A percentile compares a stretch with the other conserved stretches of the same genome.
phyloP scores from a whole-genome alignment of 768 basidiomycete species.

The Plicaturopsis crispa region DNA sequence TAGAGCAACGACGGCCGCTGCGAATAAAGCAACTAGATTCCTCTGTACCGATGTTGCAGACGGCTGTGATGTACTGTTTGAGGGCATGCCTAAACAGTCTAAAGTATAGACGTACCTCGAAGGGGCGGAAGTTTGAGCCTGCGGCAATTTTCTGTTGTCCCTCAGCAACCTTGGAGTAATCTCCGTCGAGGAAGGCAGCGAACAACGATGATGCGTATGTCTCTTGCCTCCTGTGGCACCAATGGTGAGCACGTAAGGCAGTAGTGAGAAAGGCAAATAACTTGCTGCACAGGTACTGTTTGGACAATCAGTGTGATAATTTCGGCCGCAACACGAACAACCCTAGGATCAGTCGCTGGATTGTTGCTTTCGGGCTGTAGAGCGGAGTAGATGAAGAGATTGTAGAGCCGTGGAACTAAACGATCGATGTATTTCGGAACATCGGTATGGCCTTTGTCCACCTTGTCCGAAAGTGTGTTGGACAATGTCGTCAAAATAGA shows the following conservation, averaged over 20 bases:
- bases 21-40: constrained; percentile 59
- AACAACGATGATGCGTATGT: constrained; percentile 40
- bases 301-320: constrained; percentile 66
- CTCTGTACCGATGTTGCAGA: constrained; percentile 41
- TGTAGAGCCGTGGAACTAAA: constrained; percentile 65
- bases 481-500: constrained; percentile 68
- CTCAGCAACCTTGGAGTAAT: constrained; percentile 41
- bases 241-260: too few species aligned
- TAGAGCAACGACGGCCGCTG: constrained; percentile 57
- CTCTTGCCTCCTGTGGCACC: constrained; percentile 52
- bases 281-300: constrained; percentile 59
- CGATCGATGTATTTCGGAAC: constrained; percentile 74
- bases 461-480: constrained; percentile 50
- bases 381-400: constrained; percentile 44
- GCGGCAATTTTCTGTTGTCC: constrained; percentile 45
- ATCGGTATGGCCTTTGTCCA: constrained; percentile 38
- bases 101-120: constrained; percentile 32
- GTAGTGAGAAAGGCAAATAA: too few species aligned
- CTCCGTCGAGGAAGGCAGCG: constrained; percentile 47
- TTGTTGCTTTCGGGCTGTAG: constrained; percentile 19
- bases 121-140: constrained; percentile 35
- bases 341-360: constrained; percentile 34
- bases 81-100: constrained; percentile 7
- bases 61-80: constrained; percentile 24
- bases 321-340: constrained; percentile 55